Evolutionary conservation across 2,329 filamentous ascomycete genomes (phyloP).

Genomic region (Helotiales sp.): DNA sequence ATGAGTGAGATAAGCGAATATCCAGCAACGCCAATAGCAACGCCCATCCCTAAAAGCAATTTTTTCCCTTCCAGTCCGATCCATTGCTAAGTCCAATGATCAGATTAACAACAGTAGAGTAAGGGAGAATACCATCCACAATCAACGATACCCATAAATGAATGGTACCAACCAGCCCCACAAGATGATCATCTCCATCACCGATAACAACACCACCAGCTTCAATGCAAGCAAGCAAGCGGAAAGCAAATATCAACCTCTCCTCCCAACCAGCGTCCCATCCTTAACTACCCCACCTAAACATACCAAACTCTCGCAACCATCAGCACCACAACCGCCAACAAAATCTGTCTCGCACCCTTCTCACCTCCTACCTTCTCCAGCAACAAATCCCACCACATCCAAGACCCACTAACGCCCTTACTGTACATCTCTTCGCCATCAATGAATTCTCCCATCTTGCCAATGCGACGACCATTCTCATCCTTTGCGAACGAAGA

Average conservation of each 20-base stretch:
- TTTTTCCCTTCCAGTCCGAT: too few species aligned
- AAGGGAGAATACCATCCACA: not conserved
- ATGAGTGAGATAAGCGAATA: not conserved
- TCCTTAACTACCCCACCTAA: not conserved
- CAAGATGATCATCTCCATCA: not conserved
- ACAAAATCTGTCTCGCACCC: not conserved
- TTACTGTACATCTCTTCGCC: constrained; percentile 7
- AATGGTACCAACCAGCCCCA: not conserved
- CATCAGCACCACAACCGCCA: not conserved
- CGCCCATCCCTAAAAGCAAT: not conserved
- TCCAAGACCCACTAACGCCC: constrained; percentile 5
- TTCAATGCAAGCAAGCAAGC: not conserved
- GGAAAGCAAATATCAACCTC: not conserved
- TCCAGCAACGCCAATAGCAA: too few species aligned
- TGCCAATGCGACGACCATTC: not conserved
- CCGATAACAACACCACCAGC: not conserved
- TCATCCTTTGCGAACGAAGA: not conserved
- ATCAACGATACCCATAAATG: not conserved
- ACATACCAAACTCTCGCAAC: constrained; percentile 1
- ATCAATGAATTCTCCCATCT: constrained; percentile 3
- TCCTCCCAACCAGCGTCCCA: not conserved
- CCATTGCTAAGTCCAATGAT: not conserved
- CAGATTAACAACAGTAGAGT: not conserved
- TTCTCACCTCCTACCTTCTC: not conserved
- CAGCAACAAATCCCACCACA: not conserved